Evolutionary conservation across 2,329 filamentous ascomycete genomes (phyloP).

Genomic region (Exophiala spinifera): DNA sequence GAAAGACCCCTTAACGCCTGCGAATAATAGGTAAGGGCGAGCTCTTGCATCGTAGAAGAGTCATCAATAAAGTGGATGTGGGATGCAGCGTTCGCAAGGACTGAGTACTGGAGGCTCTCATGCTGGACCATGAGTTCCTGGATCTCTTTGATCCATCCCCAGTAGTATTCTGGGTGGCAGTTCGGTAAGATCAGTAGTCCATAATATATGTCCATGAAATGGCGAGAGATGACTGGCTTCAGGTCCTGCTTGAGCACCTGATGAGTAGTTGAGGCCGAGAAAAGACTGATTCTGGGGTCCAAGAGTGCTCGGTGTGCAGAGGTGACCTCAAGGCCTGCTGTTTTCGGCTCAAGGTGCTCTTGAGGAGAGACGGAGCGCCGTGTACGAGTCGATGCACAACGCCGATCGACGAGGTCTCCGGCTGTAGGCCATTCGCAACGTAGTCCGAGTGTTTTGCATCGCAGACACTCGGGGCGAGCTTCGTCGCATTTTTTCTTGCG

Average conservation of each 20-base stretch:
- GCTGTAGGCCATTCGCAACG: constrained; percentile 18
- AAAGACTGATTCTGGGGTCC: constrained; percentile 6
- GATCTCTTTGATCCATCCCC: constrained; percentile 20
- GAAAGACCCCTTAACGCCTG: constrained; percentile 15
- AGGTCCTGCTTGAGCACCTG: constrained; percentile 12
- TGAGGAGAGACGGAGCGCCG: neutral
- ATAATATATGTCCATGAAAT: constrained; percentile 21
- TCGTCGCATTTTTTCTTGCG: constrained; percentile 22
- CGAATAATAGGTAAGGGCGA: constrained; percentile 20
- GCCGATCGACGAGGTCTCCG: constrained; percentile 18
- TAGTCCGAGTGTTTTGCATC: constrained; percentile 9
- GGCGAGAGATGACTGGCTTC: constrained; percentile 16
- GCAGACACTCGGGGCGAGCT: constrained; percentile 6
- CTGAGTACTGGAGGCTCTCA: constrained; percentile 14
- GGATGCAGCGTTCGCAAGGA: constrained; percentile 18
- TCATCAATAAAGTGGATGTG: constrained; percentile 18
- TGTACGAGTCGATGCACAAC: constrained; percentile 8
- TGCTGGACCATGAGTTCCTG: constrained; percentile 15
- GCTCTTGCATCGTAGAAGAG: constrained; percentile 18
- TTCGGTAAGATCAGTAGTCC: constrained; percentile 15
- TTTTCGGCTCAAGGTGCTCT: neutral
- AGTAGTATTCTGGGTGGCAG: constrained; percentile 16
- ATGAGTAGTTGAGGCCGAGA: constrained; percentile 13
- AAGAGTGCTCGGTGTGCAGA: neutral
- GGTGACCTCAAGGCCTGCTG: neutral